Conservation (phyloP, 1,139 yeast species). For the Zhuliangozyma parablackwelliae region DNA sequence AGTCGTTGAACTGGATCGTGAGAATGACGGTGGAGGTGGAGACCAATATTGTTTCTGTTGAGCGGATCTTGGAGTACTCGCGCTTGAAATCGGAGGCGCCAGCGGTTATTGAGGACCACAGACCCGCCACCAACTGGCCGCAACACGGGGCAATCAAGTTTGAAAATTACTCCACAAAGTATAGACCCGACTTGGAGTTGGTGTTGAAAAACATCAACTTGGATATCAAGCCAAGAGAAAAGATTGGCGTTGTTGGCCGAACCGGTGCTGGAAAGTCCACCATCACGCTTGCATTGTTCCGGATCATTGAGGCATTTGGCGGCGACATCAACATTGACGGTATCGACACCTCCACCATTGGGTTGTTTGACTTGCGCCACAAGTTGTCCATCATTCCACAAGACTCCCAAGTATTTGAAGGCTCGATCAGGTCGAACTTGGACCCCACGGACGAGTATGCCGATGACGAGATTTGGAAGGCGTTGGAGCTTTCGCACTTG, state of each 20-base stretch:
- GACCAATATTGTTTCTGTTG: conserved; percentile 94
- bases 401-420: conserved; percentile 67
- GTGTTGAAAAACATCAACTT: conserved; percentile 24
- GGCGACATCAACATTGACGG: conserved; percentile 43
- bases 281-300: conserved; percentile 28
- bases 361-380: conserved; percentile 50
- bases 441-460: conserved; percentile 53
- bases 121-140: conserved; percentile 28
- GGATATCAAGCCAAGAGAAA: conserved; percentile 25
- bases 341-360: conserved; percentile 42
- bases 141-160: conserved; percentile 23
- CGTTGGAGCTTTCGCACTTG: conserved; percentile 50
- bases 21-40: conserved; percentile 98
- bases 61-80: conserved; percentile 87
- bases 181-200: conserved; percentile 30
- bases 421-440: conserved; percentile 55
- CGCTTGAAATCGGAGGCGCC: conserved; percentile 78
- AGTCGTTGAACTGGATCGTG: conserved; percentile 93
- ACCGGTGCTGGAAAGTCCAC: conserved; percentile 38
- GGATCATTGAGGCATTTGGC: conserved; percentile 27
- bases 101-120: conserved; percentile 16
- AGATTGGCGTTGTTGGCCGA: conserved; percentile 34
- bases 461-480: conserved; percentile 54
- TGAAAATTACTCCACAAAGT: conserved; percentile 26
- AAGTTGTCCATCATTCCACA: conserved; percentile 64